Base-by-base conservation (phyloP, 2,329 filamentous ascomycete genomes). In the Pseudogymnoascus sp. region DNA sequence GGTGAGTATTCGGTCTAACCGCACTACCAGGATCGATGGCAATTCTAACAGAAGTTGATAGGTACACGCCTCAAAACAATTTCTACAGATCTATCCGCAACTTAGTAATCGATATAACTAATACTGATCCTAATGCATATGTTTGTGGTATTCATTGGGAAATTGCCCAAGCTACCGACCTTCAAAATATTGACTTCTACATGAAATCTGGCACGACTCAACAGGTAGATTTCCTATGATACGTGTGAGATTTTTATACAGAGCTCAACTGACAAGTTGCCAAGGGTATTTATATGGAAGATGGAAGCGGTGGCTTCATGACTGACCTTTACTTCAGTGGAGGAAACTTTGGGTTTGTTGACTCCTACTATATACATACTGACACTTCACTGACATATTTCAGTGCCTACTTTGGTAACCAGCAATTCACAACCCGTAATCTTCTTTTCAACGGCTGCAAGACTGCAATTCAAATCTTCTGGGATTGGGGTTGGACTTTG, bases 301-400 rank as follows among this genome's bases (percentile, higher is more conserved):
- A 91, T 69, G 88, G 88, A 60, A 90, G 87, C 1, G 89, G 89
- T 63, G 88, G 89, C 59, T 91, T 90, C 77, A 88, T 93, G 84
- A 82, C 83, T 14, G 89, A 93, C 71, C 79, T 93, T 28, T 83
- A 82, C 65, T 93, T 23, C 21, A 23, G 21, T 23, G 37, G 37
- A 2, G 37, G 37, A 7, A 38, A 38, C 5, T 38, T 38, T 38
- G 37, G 37, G 37, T 38, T 16, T 38, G 21, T 23, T 23, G 21
- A 23, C 21, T 23, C 21, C 21, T 23, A 4, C 21, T 23, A 23
- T 23, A 23, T 23, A 23, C 21, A 23, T 23, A 23, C 21, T 23
- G 21, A 23, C 21, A 23, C 21, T 23, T 23, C 21, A 23, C 21
- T 23, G 21, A 23, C 21, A 23, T 23, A 23, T 23, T 23, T 23